These are phyloP conservation scores for Saitozyma sp. DNA, from an alignment of 768 basidiomycete genomes.

Conservation along the genomic window DNA sequence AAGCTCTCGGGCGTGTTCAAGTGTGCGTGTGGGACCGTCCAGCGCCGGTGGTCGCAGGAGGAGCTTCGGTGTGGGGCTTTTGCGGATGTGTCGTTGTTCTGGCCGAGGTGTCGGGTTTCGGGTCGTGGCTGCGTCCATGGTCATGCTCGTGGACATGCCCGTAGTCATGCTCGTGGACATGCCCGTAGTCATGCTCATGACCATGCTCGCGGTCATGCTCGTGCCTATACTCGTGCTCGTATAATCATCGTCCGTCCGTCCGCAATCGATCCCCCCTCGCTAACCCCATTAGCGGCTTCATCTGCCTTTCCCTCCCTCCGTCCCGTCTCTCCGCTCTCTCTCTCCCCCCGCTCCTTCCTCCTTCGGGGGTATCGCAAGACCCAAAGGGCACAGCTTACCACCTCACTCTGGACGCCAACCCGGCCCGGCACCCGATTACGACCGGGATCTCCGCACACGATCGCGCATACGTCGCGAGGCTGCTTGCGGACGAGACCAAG, in stretches of 20 bases:
- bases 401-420: conserved; percentile 85
- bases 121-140: no score
- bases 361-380: conserved; percentile 61
- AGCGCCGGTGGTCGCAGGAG: no score
- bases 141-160: not conserved
- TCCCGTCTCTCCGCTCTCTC: conserved; percentile 73
- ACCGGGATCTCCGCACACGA: conserved; percentile 98
- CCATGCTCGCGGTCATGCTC: conserved; percentile 1
- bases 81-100: no score
- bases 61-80: no score
- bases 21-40: no score
- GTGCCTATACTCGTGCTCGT: not conserved
- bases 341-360: conserved; percentile 61
- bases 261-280: no score
- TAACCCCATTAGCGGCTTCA: conserved; percentile 69
- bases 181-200: not conserved
- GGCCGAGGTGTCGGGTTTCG: no score
- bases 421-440: conserved; percentile 61
- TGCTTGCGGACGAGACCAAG: conserved; percentile 63
- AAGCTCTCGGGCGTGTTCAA: no score
- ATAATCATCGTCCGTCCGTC: not conserved
- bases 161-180: not conserved
- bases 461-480: conserved; percentile 79
- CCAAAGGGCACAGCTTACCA: conserved; percentile 92
- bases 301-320: conserved; percentile 80